phyloP scores from a whole-genome alignment of 148 eudicot genomes.

The Vaccinium darrowii region DNA sequence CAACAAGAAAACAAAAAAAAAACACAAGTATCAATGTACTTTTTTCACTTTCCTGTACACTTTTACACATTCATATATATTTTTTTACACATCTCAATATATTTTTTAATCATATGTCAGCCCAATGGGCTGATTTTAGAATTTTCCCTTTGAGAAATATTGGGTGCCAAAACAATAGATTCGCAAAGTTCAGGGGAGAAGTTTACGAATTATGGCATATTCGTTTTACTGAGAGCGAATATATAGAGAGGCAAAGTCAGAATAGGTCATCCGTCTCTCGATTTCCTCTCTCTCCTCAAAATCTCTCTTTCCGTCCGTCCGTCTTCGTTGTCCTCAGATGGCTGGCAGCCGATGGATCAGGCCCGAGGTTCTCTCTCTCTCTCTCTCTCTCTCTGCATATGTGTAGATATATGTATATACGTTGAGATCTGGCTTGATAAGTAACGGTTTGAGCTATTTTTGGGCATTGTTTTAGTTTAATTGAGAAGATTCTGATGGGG shows the following conservation, averaged over 20 bases:
- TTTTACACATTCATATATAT: too few relatives aligned
- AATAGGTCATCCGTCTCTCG: background rate
- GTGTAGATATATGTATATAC: background rate
- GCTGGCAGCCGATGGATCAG: constrained; percentile 59
- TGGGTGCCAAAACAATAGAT: background rate
- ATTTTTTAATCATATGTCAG: too few relatives aligned
- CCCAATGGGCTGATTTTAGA: too few relatives aligned
- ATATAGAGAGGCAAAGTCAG: background rate
- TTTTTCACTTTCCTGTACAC: too few relatives aligned
- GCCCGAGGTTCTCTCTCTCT: constrained; percentile 57
- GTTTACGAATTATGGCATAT: background rate
- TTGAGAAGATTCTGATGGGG: constrained; percentile 24
- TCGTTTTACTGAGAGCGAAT: too few relatives aligned
- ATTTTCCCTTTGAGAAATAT: background rate
- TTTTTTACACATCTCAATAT: too few relatives aligned
- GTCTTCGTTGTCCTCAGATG: constrained; percentile 2
- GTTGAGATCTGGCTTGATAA: background rate
- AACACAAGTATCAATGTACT: too few relatives aligned
- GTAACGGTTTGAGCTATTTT: background rate
- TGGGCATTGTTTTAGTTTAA: background rate
- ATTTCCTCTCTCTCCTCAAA: background rate
- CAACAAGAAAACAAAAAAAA: too few relatives aligned
- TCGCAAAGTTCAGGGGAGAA: background rate
- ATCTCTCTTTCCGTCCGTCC: background rate
- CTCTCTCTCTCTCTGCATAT: background rate